A percentile compares a stretch with the other conserved stretches of the same genome.
Evolutionary conservation across 768 basidiomycete genomes (phyloP).

Genomic region (Tricholoma matsutake): DNA sequence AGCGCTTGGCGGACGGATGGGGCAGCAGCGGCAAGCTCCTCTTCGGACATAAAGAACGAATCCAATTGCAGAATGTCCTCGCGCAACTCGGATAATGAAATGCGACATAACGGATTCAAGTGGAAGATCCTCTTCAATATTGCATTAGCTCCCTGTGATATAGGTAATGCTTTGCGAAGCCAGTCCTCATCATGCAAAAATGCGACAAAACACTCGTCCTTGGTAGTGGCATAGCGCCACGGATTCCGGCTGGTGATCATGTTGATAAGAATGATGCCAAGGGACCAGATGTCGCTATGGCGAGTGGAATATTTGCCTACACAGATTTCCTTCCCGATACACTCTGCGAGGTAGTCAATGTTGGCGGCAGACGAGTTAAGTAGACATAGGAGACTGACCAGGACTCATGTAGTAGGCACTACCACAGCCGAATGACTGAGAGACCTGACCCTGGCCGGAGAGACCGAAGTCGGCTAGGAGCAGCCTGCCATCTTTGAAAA

Average conservation of each 20-base stretch:
- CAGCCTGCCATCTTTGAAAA: conserved; percentile 55
- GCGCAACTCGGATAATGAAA: conserved; percentile 61
- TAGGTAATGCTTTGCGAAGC: conserved; percentile 66
- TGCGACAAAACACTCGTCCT: conserved; percentile 64
- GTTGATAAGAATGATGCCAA: conserved; percentile 81
- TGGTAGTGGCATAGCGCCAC: conserved; percentile 67
- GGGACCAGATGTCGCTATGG: conserved; percentile 69
- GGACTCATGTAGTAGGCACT: conserved; percentile 69
- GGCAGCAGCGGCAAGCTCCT: conserved; percentile 37
- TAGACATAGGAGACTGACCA: conserved; percentile 36
- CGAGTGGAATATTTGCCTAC: conserved; percentile 52
- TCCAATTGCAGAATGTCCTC: conserved; percentile 50
- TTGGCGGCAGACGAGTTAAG: conserved; percentile 7
- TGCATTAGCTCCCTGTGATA: conserved; percentile 60
- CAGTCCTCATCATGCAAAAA: conserved; percentile 63
- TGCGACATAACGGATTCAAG: conserved; percentile 59
- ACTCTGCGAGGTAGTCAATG: conserved; percentile 40
- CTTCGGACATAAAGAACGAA: conserved; percentile 58
- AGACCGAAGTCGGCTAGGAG: conserved; percentile 80
- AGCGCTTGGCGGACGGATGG: conserved; percentile 20
- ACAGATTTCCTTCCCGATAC: conserved; percentile 43
- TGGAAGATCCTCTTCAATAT: conserved; percentile 73
- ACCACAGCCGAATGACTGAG: conserved; percentile 54
- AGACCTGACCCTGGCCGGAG: conserved; percentile 44
- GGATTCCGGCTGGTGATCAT: conserved; percentile 76